These are phyloP conservation scores for Leishmania gerbilli DNA, from an alignment of 208 protist species.

Conservation along the genomic window DNA sequence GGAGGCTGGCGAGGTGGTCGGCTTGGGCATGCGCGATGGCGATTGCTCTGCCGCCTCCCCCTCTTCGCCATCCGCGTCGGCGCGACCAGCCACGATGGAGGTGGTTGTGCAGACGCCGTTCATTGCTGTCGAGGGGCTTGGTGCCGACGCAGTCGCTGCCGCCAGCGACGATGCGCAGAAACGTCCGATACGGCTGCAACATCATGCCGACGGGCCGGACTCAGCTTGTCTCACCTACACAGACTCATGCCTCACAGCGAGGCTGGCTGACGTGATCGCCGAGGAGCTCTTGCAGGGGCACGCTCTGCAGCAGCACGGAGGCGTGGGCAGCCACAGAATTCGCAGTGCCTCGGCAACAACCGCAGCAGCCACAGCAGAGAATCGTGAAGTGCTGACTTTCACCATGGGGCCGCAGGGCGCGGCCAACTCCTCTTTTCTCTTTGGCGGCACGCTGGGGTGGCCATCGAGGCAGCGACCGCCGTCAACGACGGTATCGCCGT, in stretches of 20 bases:
- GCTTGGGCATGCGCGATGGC: background rate
- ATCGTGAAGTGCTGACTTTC: conserved; percentile 29
- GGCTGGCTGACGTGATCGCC: conserved; percentile 21
- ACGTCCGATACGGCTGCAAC: background rate
- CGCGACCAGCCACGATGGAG: conserved; percentile 3
- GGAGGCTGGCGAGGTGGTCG: background rate
- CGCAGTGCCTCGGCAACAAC: background rate
- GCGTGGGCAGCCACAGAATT: background rate
- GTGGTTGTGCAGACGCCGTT: conserved; percentile 17
- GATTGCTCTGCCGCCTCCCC: background rate
- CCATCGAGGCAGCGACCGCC: background rate
- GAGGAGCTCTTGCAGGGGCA: conserved; percentile 8
- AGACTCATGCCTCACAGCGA: conserved; percentile 14
- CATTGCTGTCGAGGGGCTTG: conserved; percentile 22
- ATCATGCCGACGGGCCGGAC: background rate
- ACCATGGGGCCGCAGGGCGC: conserved; percentile 15
- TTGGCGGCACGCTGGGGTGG: conserved; percentile 7
- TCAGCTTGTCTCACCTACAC: conserved; percentile 2
- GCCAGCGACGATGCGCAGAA: background rate
- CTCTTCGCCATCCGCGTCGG: background rate
- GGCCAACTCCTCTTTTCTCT: conserved; percentile 23
- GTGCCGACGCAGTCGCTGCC: background rate
- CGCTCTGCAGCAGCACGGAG: background rate
- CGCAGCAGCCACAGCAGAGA: background rate
- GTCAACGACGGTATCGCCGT: background rate